Percentiles rank a stretch among this genome's conserved stretches.
Conservation (phyloP, 768 basidiomycete species). For the Cytidiella melzeri region DNA sequence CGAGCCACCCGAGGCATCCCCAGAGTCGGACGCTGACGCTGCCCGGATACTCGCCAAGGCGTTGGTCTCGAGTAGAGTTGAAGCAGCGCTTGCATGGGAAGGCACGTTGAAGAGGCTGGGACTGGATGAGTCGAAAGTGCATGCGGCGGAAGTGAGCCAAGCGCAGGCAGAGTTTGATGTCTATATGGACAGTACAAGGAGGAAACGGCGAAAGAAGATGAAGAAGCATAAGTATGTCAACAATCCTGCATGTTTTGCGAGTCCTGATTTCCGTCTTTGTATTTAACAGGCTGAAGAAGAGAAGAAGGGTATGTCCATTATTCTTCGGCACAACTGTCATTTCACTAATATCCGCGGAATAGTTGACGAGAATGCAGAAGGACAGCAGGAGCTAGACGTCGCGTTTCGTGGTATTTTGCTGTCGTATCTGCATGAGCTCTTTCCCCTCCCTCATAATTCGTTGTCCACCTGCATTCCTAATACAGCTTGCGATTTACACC, state of each 20-base stretch:
- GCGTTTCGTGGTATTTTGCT: not conserved
- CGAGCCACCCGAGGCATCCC: slow-evolving; percentile 42
- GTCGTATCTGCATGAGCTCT: not conserved
- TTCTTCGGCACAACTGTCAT: no score
- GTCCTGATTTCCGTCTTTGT: slow-evolving; percentile 3
- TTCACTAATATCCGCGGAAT: not conserved
- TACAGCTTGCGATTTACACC: not conserved
- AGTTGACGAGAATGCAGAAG: not conserved
- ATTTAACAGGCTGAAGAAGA: slow-evolving; percentile 71
- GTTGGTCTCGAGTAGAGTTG: slow-evolving; percentile 60
- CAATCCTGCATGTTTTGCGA: slow-evolving; percentile 4
- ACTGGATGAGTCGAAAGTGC: slow-evolving; percentile 46
- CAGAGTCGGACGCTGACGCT: slow-evolving; percentile 74
- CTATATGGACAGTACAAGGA: slow-evolving; percentile 73
- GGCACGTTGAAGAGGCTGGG: slow-evolving; percentile 59
- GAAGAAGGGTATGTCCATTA: slow-evolving; percentile 61
- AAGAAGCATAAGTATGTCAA: slow-evolving; percentile 87
- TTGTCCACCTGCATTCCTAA: not conserved
- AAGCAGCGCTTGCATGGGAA: slow-evolving; percentile 63
- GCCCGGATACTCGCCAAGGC: slow-evolving; percentile 76
- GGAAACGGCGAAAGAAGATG: slow-evolving; percentile 91
- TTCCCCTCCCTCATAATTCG: not conserved
- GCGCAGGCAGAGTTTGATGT: slow-evolving; percentile 60
- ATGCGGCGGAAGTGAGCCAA: slow-evolving; percentile 44
- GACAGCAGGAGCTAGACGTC: not conserved